These are phyloP conservation scores for Globisporangium polare DNA, from an alignment of 352 stramenopile genomes.

Conservation along the genomic window DNA sequence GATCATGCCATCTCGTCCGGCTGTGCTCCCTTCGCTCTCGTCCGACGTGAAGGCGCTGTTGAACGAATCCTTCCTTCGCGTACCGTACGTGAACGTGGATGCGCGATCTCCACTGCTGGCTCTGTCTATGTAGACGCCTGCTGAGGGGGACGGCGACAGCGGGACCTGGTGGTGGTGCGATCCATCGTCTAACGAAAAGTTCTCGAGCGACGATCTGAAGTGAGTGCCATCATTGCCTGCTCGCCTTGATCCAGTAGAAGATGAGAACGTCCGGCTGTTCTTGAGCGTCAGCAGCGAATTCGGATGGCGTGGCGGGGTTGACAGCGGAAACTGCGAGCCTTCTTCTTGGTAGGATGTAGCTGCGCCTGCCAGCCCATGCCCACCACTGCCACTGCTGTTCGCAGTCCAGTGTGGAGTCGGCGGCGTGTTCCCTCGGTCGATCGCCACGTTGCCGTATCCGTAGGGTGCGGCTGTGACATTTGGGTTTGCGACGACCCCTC, in stretches of 20 bases:
- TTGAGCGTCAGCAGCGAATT: conserved; percentile 49
- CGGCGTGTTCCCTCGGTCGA: conserved; percentile 30
- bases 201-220: conserved; percentile 47
- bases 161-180: conserved; percentile 9
- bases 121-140: conserved; percentile 13
- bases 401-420: conserved; percentile 20
- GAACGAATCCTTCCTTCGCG: conserved; percentile 37
- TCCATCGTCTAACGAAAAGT: conserved; percentile 54
- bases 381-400: conserved; percentile 21
- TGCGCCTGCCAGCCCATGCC: conserved; percentile 28
- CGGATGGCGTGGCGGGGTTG: conserved; percentile 68
- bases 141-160: conserved; percentile 6
- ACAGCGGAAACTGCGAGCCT: conserved; percentile 33
- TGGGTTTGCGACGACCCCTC: conserved; percentile 40
- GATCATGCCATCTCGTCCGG: conserved; percentile 4
- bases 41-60: conserved; percentile 41
- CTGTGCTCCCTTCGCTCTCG: conserved; percentile 4
- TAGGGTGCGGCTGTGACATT: conserved; percentile 71
- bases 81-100: conserved; percentile 13
- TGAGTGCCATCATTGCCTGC: conserved; percentile 26
- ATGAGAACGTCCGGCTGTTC: conserved; percentile 31
- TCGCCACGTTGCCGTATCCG: conserved; percentile 72
- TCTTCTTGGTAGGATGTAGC: conserved; percentile 41
- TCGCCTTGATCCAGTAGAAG: conserved; percentile 15
- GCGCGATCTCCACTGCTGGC: neutral